Percentiles rank a stretch among this genome's conserved stretches.
Evolutionary conservation across 2,329 filamentous ascomycete genomes (phyloP).

Genomic region (Xylaria sp.): DNA sequence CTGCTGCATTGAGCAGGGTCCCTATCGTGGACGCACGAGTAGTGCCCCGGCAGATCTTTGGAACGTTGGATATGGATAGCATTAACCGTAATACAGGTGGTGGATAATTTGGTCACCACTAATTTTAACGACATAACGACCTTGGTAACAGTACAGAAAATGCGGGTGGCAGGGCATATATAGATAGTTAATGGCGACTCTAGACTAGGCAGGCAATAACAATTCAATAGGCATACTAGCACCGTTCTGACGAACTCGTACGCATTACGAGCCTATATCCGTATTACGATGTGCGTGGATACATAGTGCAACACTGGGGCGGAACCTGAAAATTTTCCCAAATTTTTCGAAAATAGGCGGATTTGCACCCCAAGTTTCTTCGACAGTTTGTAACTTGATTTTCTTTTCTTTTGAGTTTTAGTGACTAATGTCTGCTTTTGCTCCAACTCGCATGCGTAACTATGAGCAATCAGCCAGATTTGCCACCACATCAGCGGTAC

Average conservation of each 20-base stretch:
- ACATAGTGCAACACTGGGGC: background rate
- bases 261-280: background rate
- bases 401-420: background rate
- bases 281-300: background rate
- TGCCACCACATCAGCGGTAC: background rate
- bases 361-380: no score
- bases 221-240: slow-evolving; percentile 13
- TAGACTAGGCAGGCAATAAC: slow-evolving; percentile 15
- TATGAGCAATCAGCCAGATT: background rate
- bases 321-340: background rate
- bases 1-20: background rate
- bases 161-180: slow-evolving; percentile 6
- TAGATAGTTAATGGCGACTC: slow-evolving; percentile 4
- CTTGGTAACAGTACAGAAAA: slow-evolving; percentile 13
- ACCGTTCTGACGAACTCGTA: background rate
- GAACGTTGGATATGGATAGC: background rate
- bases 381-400: background rate
- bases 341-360: background rate
- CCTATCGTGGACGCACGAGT: background rate
- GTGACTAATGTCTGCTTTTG: background rate
- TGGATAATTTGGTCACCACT: slow-evolving; percentile 1
- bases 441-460: background rate
- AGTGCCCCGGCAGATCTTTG: background rate
- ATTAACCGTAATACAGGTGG: slow-evolving; percentile 7
- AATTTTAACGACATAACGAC: slow-evolving; percentile 25